These are phyloP conservation scores for Yarrowia osloensis DNA, from an alignment of 805 yeast species.

Conservation along the genomic window DNA sequence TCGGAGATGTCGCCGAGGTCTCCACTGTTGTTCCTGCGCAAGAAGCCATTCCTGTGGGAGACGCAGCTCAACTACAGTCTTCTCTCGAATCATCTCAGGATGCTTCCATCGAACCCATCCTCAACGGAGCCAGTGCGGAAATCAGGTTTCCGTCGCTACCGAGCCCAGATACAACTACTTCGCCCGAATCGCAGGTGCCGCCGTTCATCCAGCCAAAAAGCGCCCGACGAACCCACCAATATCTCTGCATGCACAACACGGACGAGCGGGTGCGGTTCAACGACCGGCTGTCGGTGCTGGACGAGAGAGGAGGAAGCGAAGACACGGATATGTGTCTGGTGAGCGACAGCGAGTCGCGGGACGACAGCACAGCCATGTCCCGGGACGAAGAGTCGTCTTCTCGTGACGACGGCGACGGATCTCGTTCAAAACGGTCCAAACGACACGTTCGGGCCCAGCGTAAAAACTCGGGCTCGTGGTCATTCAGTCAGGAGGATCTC, in stretches of 20 bases:
- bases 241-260: neutral
- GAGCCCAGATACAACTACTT: slow-evolving; percentile 11
- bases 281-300: neutral
- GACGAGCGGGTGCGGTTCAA: neutral
- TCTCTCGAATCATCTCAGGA: neutral
- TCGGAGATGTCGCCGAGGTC: neutral
- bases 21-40: slow-evolving; percentile 4
- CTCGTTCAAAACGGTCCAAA: neutral
- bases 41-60: neutral
- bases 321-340: neutral
- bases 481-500: slow-evolving; percentile 14
- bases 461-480: neutral
- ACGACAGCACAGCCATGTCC: neutral
- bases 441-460: neutral
- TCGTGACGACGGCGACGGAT: neutral
- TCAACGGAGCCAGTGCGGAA: neutral
- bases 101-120: neutral
- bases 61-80: neutral
- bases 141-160: slow-evolving; percentile 19
- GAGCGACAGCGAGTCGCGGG: neutral
- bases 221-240: neutral
- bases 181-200: neutral
- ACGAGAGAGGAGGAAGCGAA: neutral
- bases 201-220: slow-evolving; percentile 19
- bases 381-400: slow-evolving; percentile 10